Evolutionary conservation across 2,329 filamentous ascomycete genomes (phyloP), one percentile per base, ranked within the genome.

Genomic region (Exophiala xenobiotica): DNA sequence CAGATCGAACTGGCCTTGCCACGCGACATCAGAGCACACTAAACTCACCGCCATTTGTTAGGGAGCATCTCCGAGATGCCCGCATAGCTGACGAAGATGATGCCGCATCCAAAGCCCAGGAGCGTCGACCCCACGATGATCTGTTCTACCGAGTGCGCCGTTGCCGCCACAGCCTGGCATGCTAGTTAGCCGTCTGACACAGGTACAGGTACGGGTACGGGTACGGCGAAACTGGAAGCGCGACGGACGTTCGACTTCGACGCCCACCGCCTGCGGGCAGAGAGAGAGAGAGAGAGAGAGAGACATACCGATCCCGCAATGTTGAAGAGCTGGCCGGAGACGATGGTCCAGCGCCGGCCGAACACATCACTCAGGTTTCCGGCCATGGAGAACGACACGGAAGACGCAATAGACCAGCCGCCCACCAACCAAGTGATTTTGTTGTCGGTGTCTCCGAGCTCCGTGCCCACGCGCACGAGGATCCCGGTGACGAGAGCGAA

Each of bases 41-140:
- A 4, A 64, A 66, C 5, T 68, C 67, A 12, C 70, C 59, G 14
- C 70, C 71, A 37, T 46, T 62, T 68, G 22, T 66, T 69, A 1
- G 59, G 66, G 48, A 74, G 72, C 31, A 73, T 53, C 12, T 63
- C 64, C 39, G 64, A 63, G 49, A 74, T 61, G 40, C 59, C 64
- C 31, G 64, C 61, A 4, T 70, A 70, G 6, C 64, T 65, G 4
- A 66, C 68, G 48, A 65, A 64, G 31, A 72, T 61, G 43, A 73
- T 67, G 44, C 62, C 62, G 4, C 70, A 69, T 37, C 73, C 56
- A 16, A 72, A 61, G 8, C 63, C 65, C 1, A 73, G 46, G 11
- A 59, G 11, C 11, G 56, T 64, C 42, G 61, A 67, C 19, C 65
- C 69, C 1, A 56, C 65, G 51, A 73, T 73, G 33, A 73, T 54